Evolutionary conservation across 139 green algal species (phyloP).

Genomic region (Chlamydomonas sp.): DNA sequence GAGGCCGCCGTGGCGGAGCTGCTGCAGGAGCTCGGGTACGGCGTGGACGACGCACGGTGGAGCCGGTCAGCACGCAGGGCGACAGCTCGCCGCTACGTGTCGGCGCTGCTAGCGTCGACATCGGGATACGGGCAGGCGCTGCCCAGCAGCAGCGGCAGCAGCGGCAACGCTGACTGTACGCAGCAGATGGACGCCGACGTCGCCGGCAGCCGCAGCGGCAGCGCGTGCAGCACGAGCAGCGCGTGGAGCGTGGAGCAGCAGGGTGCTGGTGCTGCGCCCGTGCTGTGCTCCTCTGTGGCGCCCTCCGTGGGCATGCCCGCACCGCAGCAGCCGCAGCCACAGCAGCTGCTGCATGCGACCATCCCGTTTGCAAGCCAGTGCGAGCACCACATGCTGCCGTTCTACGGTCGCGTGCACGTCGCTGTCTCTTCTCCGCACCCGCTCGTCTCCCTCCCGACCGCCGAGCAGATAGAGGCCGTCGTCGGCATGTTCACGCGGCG

Average conservation of each 20-base stretch:
- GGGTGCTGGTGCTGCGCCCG: no score
- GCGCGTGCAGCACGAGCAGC: slow-evolving; percentile 12
- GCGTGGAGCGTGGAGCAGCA: not conserved
- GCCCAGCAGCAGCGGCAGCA: slow-evolving; percentile 22
- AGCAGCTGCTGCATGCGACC: not conserved
- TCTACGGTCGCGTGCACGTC: slow-evolving; percentile 70
- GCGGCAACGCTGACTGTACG: slow-evolving; percentile 6
- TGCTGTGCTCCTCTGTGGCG: not conserved
- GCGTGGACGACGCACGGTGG: slow-evolving; percentile 17
- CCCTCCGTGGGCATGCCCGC: no score
- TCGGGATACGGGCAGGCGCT: slow-evolving; percentile 45
- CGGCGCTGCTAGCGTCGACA: slow-evolving; percentile 50
- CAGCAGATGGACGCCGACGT: slow-evolving; percentile 1
- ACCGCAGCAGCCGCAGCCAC: not conserved
- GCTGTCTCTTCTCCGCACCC: slow-evolving; percentile 22
- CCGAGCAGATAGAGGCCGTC: slow-evolving; percentile 22
- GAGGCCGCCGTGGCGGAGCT: slow-evolving; percentile 23
- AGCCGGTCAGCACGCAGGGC: no score
- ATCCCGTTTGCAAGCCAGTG: slow-evolving; percentile 56
- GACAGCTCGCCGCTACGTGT: slow-evolving; percentile 45
- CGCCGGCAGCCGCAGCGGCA: not conserved
- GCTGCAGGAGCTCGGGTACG: slow-evolving; percentile 16
- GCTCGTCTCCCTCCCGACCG: not conserved
- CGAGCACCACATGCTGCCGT: slow-evolving; percentile 97
- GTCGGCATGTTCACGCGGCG: slow-evolving; percentile 53